Base-by-base conservation (phyloP, 2,329 filamentous ascomycete species). In the Saccharata proteae region DNA sequence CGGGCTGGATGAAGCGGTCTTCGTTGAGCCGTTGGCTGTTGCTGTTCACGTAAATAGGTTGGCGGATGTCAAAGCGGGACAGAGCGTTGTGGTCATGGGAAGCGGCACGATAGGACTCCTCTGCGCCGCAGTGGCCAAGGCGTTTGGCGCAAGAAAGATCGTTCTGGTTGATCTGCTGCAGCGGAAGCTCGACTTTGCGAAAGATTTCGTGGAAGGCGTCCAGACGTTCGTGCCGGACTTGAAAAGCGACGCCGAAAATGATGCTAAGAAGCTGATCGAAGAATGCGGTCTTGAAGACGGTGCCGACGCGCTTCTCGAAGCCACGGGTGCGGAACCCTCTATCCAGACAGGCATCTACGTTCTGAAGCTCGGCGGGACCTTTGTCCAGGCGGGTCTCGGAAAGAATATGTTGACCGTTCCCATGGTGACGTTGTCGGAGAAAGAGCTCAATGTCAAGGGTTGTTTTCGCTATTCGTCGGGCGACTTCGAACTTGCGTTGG, bases 81-180 rank as follows among this genome's bases (percentile, higher is more conserved):
- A 52, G 26, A 46, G 35, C 8, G 50, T 60, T 0, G 48, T 58
- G 6, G 50, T 61, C 7, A 58, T 59, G 29, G 58, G 58, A 4
- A 47, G 49, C 16, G 58, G 58, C 2, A 56, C 58, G 1, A 80
- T 93, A 5, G 85, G 85, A 3, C 64, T 93, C 23, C 66, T 93
- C 22, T 90, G 82, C 59, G 78, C 76, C 18, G 81, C 83, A 5
- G 84, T 92, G 3, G 81, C 83, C 6, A 71, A 66, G 41, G 75
- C 80, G 0, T 86, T 79, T 44, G 85, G 85, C 12, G 85, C 85
- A 1, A 66, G 65, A 32, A 84, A 74, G 48, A 67, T 93, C 6
- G 73, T 90, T 14, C 69, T 70, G 5, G 82, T 90, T 30, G 85
- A 93, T 61, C 84, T 93, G 42, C 71, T 86, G 36, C 67, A 74